phyloP scores from a whole-genome alignment of 768 basidiomycete species.

The Favolaschia claudopus region DNA sequence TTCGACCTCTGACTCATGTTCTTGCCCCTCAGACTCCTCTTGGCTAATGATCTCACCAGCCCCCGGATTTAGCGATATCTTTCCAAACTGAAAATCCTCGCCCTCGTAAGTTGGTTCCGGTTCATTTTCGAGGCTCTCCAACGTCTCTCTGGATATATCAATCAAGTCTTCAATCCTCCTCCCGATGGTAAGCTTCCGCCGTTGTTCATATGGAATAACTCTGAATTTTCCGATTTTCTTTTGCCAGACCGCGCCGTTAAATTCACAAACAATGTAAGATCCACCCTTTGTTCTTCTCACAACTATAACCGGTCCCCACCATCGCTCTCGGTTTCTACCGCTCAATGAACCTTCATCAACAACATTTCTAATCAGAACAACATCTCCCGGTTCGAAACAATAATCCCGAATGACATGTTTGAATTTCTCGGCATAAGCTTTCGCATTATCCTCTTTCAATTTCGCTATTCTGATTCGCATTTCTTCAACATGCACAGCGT shows the following conservation, averaged over 20 bases:
- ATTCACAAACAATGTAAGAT: slow-evolving; percentile 9
- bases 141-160: background rate
- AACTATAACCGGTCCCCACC: slow-evolving; percentile 34
- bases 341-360: slow-evolving; percentile 29
- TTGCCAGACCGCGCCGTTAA: slow-evolving; percentile 14
- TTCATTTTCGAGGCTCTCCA: background rate
- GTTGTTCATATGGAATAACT: slow-evolving; percentile 15
- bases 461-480: slow-evolving; percentile 1
- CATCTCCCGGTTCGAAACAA: slow-evolving; percentile 26
- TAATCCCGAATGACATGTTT: slow-evolving; percentile 16
- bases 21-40: background rate
- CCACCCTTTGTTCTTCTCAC: slow-evolving; percentile 18
- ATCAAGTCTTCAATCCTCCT: background rate
- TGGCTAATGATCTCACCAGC: background rate
- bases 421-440: slow-evolving; percentile 30
- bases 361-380: slow-evolving; percentile 31
- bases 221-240: slow-evolving; percentile 15
- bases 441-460: slow-evolving; percentile 17
- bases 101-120: slow-evolving; percentile 1
- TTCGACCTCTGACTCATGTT: background rate
- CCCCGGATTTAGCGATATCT: background rate
- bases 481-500: slow-evolving; percentile 27
- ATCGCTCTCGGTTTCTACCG: slow-evolving; percentile 25
- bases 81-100: slow-evolving; percentile 11
- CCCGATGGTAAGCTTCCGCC: slow-evolving; percentile 1